Evolutionary conservation across 2,329 filamentous ascomycete genomes (phyloP), one percentile per base, ranked within the genome.

Genomic region (Alternaria hordeiaustralica): DNA sequence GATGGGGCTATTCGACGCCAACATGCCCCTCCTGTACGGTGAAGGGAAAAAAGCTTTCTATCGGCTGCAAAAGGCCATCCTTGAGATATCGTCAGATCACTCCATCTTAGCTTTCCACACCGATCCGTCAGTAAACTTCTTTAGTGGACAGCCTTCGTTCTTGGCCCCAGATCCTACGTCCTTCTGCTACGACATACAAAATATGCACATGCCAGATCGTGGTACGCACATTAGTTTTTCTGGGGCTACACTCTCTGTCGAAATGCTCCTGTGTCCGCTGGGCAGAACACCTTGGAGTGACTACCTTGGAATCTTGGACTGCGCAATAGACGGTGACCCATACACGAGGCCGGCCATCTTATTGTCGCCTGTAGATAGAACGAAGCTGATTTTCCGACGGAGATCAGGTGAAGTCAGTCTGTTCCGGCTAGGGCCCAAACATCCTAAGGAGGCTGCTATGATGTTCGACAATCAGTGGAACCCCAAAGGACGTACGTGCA

Each of bases 11-110:
- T 74, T 74, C 25, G 67, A 61, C 25, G 63, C 68, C 0, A 47
- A 60, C 18, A 66, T 69, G 63, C 61, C 63, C 5, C 54, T 74
- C 1, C 20, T 73, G 0, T 77, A 78, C 50, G 75, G 75, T 6
- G 75, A 75, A 60, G 71, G 73, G 1, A 15, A 63, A 7, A 64
- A 64, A 12, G 71, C 69, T 12, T 74, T 71, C 59, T 53, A 26
- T 1, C 57, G 67, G n/a, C 58, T 74, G 1, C 65, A 70, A 45
- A 41, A 68, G 44, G 71, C 70, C 11, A 71, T 74, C 11, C 46
- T 68, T 30, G 57, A 12, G 0, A 33, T 41, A 12, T 58, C 54
- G 1, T 47, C 18, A 25, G 55, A 58, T 20, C 55, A 58, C 2
- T 49, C 44, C 3, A 58, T 58, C 0, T 23, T 57, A 7, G 55